Evolutionary conservation across 2,329 filamentous ascomycete species (phyloP), one percentile per base, ranked within the genome.

Genomic region (Chaetomiaceae sp.): DNA sequence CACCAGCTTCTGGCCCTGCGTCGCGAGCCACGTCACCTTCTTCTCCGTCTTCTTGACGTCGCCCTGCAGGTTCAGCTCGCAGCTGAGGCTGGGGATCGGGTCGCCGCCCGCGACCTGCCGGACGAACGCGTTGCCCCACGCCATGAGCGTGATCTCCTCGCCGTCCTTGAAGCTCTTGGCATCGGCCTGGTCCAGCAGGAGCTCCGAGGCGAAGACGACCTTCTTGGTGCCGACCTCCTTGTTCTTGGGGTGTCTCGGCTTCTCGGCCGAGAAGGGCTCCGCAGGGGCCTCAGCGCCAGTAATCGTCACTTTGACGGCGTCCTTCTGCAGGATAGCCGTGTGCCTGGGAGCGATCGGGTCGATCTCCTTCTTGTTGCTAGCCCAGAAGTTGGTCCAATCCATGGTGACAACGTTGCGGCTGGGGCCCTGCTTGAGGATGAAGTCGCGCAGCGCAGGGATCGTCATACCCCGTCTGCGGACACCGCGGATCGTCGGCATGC

Each of bases 31-130:
- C 1, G 91, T 96, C 33, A 97, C 82, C 77, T 97, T 97, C 82
- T 96, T 96, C 64, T 89, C 84, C 0, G 92, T 97, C 65, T 88
- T 86, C 77, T 95, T 96, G 69, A 97, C 88, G 67, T 97, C 92
- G 50, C 92, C 91, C 62, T 87, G 82, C 44, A 96, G 81, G 69
- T 97, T 86, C n/a, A 96, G 81, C 70, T 96, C 89, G 48, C 93
- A 76, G 51, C 87, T 86, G 34, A 96, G 76, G 31, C 72, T 74
- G 12, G 83, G 85, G 62, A 96, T 83, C 42, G 80, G 73, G 16
- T 70, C 68, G 25, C 72, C 69, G 19, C 68, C 67, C 16, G 72
- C 68, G 55, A 89, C 81, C 53, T 83, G 81, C 49, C 83, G 81
- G 20, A 93, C 86, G 58, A 90, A 81, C 12, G 87, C 89, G 63